Evolutionary conservation across 2,329 filamentous ascomycete genomes (phyloP).

Genomic region (Trichophyton verrucosum): DNA sequence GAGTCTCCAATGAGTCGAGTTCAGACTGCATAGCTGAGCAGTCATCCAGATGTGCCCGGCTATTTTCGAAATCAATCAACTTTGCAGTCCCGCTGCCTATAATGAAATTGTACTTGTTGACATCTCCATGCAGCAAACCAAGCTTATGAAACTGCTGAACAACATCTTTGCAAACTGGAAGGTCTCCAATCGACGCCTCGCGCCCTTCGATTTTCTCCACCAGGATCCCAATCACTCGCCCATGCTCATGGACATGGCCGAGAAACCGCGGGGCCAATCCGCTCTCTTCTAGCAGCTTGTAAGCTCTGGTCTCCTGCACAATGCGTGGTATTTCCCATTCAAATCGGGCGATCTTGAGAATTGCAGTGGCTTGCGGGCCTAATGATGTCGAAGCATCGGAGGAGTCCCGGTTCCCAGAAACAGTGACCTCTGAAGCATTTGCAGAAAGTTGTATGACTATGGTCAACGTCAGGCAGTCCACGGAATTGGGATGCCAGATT

Average conservation of each 20-base stretch:
- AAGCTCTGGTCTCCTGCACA: neutral
- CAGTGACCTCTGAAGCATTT: neutral
- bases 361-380: neutral
- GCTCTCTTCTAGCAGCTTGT: neutral
- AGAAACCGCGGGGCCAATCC: neutral
- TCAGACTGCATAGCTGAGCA: neutral
- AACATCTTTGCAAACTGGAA: neutral
- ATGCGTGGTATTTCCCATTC: neutral
- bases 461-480: no score
- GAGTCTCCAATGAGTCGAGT: neutral
- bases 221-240: constrained; percentile 2
- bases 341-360: neutral
- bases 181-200: neutral
- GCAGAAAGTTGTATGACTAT: no score
- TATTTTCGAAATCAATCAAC: constrained; percentile 1
- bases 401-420: neutral
- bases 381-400: neutral
- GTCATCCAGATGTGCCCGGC: neutral
- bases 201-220: neutral
- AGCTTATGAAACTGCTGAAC: neutral
- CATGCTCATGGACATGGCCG: constrained; percentile 3
- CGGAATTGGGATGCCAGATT: no score
- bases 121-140: constrained; percentile 4
- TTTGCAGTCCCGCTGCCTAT: neutral
- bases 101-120: constrained; percentile 5